A percentile compares a stretch with the other conserved stretches of the same genome.
Conservation (phyloP, 2,329 filamentous ascomycete species). For the Phialophora verrucosa region DNA sequence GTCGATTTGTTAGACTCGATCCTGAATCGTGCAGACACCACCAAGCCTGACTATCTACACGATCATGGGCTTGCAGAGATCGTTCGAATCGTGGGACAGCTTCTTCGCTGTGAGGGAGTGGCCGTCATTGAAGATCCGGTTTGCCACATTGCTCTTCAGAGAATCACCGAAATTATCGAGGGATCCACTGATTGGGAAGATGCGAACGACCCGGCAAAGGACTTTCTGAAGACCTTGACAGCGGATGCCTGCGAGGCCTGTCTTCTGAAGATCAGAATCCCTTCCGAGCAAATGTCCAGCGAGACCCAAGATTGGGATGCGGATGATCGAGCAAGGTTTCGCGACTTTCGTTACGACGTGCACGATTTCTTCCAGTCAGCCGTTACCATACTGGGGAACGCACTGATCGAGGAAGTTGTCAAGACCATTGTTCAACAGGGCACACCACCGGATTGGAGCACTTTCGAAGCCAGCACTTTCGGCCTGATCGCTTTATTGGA, state of each 20-base stretch:
- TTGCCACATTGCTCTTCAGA: slow-evolving; percentile 45
- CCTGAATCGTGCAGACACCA: slow-evolving; percentile 33
- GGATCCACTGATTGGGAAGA: slow-evolving; percentile 50
- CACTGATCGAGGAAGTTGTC: slow-evolving; percentile 50
- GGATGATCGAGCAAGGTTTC: slow-evolving; percentile 52
- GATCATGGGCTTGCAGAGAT: slow-evolving; percentile 35
- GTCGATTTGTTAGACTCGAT: slow-evolving; percentile 39
- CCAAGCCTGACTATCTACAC: slow-evolving; percentile 32
- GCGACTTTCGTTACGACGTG: slow-evolving; percentile 52
- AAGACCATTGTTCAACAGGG: slow-evolving; percentile 46
- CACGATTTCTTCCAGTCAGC: slow-evolving; percentile 53
- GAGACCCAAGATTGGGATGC: slow-evolving; percentile 45
- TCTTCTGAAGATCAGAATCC: slow-evolving; percentile 34
- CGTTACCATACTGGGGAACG: slow-evolving; percentile 51
- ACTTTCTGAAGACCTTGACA: slow-evolving; percentile 25
- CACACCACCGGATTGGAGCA: slow-evolving; percentile 48
- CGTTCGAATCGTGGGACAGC: slow-evolving; percentile 43
- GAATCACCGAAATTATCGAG: slow-evolving; percentile 49
- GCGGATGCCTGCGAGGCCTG: slow-evolving; percentile 35
- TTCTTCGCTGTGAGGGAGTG: slow-evolving; percentile 35
- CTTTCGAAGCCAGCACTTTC: slow-evolving; percentile 53
- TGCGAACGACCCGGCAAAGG: slow-evolving; percentile 41
- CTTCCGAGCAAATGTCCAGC: slow-evolving; percentile 42
- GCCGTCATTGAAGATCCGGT: slow-evolving; percentile 38
- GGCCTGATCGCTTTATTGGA: slow-evolving; percentile 53